Base-by-base conservation (phyloP, 192 early-diverging fungal genomes). In the Coemansia aciculifera region DNA sequence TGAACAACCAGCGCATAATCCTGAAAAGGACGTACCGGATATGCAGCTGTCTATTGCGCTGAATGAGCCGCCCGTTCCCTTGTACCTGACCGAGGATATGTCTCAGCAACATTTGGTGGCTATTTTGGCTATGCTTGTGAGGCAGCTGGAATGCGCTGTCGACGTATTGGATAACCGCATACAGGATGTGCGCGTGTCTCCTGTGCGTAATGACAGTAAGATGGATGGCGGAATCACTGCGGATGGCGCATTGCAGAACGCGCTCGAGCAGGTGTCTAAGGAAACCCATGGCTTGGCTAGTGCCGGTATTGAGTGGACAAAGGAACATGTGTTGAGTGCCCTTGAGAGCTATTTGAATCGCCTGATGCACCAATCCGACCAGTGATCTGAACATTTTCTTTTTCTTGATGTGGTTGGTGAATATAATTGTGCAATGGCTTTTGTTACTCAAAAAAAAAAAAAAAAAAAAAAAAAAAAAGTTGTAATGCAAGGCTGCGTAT, bases 21-120 rank as follows among this genome's bases (percentile, higher is more conserved):
- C 67, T 2, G 39, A 67, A 32, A 68, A 59, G 43, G 71, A 64
- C 19, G 36, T 44, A 11, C 64, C 66, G 27, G 63, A 56, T 12
- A 63, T 71, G 29, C 67, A 63, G 42, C 21, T 69, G 31, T 68
- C 72, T 24, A 61, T 73, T 31, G 75, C 75, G 15, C 66, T 77
- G 44, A 83, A 77, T 61, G 80, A 83, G 63, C 80, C 80, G 27
- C 80, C 80, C 0, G 66, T 73, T 8, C 80, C 80, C 4, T 39
- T 83, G 23, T 83, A 74, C 63, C 39, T 83, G 62, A 74, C 69
- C 36, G 80, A 83, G 32, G 72, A 65, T 13, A 83, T 83, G 80
- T 63, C 80, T 13, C 75, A 73, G 37, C 68, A 59, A 29, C 80
- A 83, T 42, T 40, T 77, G 8, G 23, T 74, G 62, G 75, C 75